These are phyloP conservation scores for Saccharomycopsis fermentans DNA, from an alignment of 805 yeast species.

Conservation along the genomic window DNA sequence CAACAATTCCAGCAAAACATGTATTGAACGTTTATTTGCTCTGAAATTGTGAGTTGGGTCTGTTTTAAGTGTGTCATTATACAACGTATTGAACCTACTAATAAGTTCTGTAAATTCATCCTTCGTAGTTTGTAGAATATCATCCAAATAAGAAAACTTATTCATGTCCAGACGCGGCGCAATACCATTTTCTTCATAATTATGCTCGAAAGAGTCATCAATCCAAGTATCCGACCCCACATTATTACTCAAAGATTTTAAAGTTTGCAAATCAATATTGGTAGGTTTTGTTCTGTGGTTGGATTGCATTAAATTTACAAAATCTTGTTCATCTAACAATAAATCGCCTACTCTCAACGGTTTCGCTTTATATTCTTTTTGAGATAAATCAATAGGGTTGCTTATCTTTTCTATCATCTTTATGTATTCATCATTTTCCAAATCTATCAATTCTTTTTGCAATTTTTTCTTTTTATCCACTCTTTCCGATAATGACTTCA, in stretches of 20 bases:
- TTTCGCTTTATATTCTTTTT: neutral
- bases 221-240: slow-evolving; percentile 7
- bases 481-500: slow-evolving; percentile 1
- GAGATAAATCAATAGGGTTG: neutral
- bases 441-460: slow-evolving; percentile 6
- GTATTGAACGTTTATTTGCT: slow-evolving; percentile 10
- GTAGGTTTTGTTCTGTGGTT: neutral
- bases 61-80: neutral
- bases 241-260: neutral
- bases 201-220: slow-evolving; percentile 4
- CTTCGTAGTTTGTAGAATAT: slow-evolving; percentile 2
- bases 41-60: slow-evolving; percentile 3
- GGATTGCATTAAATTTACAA: neutral
- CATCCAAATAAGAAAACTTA: neutral
- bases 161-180: neutral
- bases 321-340: neutral
- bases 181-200: neutral
- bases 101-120: slow-evolving; percentile 9
- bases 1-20: slow-evolving; percentile 5
- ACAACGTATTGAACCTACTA: slow-evolving; percentile 1
- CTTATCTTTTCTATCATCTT: slow-evolving; percentile 7
- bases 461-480: slow-evolving; percentile 10
- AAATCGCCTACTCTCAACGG: neutral
- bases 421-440: slow-evolving; percentile 11
- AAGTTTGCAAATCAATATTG: slow-evolving; percentile 7